Percentiles rank a stretch among this genome's conserved stretches.
These are phyloP conservation scores for Albifimbria verrucaria DNA, from an alignment of 2,329 filamentous ascomycete species.

Conservation along the genomic window DNA sequence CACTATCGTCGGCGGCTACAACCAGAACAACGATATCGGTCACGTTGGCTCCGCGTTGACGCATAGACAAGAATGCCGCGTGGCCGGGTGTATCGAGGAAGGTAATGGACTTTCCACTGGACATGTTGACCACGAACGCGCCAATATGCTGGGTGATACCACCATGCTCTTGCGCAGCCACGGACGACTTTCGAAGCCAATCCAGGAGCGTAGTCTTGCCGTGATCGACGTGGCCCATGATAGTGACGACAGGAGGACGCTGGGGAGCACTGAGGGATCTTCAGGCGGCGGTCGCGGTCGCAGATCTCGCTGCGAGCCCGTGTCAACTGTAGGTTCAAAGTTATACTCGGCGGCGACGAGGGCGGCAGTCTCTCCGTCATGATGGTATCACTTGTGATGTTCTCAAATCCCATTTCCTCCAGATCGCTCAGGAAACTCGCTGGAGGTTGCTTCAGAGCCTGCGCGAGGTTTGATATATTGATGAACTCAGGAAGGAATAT, in stretches of 20 bases:
- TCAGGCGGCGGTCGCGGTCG: conserved; percentile 64
- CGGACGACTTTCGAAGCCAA: conserved; percentile 86
- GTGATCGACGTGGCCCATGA: conserved; percentile 99
- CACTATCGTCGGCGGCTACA: conserved; percentile 93
- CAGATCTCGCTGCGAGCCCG: conserved; percentile 65
- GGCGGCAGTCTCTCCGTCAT: conserved; percentile 88
- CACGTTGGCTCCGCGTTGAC: conserved; percentile 89
- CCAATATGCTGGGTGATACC: conserved; percentile 99
- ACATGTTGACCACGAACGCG: conserved; percentile 88
- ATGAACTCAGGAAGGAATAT: conserved; percentile 90
- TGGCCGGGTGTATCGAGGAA: conserved; percentile 97
- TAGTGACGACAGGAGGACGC: conserved; percentile 91
- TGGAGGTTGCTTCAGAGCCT: conserved; percentile 67
- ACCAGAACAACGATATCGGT: conserved; percentile 97
- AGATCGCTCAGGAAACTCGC: conserved; percentile 73
- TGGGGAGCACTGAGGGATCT: conserved; percentile 66
- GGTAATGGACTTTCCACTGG: conserved; percentile 84
- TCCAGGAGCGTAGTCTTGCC: conserved; percentile 97
- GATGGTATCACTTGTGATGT: conserved; percentile 76
- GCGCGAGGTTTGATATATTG: conserved; percentile 77
- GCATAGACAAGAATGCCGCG: conserved; percentile 93
- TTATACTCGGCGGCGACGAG: conserved; percentile 91
- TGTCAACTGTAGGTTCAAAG: conserved; percentile 77
- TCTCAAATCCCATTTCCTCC: conserved; percentile 84
- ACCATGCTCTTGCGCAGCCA: conserved; percentile 88